Conservation (phyloP, 192 early-diverging fungal genomes). For the Podochytrium sp. region DNA sequence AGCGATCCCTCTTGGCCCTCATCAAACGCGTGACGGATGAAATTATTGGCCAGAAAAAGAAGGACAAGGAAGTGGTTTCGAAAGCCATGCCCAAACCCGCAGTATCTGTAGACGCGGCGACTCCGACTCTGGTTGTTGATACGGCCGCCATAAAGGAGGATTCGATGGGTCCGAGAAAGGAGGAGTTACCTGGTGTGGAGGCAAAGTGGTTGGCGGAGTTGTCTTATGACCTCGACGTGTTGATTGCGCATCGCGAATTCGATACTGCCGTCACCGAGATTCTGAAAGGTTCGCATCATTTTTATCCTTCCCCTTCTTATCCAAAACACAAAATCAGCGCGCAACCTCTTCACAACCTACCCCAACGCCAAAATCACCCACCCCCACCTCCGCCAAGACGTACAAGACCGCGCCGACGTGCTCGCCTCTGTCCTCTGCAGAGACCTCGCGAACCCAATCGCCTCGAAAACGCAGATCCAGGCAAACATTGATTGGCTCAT, state of each 20-base stretch:
- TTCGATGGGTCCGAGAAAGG: conserved; percentile 26
- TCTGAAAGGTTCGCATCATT: conserved; percentile 51
- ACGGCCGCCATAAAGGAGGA: neutral
- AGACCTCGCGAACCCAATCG: conserved; percentile 81
- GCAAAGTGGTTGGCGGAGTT: conserved; percentile 71
- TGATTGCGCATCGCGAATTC: conserved; percentile 92
- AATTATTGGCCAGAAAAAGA: conserved; percentile 12
- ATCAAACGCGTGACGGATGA: conserved; percentile 19
- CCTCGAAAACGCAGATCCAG: conserved; percentile 80
- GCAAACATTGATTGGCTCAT: conserved; percentile 80
- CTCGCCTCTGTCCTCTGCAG: conserved; percentile 59
- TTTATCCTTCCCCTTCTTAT: neutral
- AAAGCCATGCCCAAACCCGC: neutral
- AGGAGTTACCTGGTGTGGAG: conserved; percentile 36
- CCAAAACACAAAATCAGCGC: neutral
- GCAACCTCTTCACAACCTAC: neutral
- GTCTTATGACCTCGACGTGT: conserved; percentile 87
- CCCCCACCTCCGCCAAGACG: conserved; percentile 12
- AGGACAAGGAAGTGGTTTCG: conserved; percentile 1
- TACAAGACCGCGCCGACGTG: conserved; percentile 48
- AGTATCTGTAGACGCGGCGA: too few species aligned
- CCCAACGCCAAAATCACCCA: conserved; percentile 11
- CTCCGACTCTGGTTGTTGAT: too few species aligned
- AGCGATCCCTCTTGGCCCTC: conserved; percentile 58
- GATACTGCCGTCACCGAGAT: conserved; percentile 73